These are phyloP conservation scores for Cyberlindnera misumaiensis DNA, from an alignment of 805 yeast species.

Conservation along the genomic window DNA sequence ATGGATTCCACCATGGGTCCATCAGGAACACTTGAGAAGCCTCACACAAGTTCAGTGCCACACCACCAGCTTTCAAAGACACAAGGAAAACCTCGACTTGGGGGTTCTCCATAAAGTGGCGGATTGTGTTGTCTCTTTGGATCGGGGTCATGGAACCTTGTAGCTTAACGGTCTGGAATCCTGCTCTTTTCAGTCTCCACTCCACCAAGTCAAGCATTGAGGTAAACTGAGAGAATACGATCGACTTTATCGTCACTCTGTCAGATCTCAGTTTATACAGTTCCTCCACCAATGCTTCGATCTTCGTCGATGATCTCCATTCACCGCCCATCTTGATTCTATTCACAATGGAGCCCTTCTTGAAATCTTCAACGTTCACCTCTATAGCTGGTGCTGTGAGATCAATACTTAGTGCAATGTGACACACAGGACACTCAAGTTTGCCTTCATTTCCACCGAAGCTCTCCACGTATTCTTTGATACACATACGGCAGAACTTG, in stretches of 20 bases:
- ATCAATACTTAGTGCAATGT: conserved; percentile 86
- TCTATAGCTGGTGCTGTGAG: conserved; percentile 80
- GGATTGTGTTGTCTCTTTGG: conserved; percentile 88
- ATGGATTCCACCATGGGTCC: conserved; percentile 99
- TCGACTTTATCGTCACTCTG: conserved; percentile 83
- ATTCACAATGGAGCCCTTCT: conserved; percentile 71
- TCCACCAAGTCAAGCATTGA: conserved; percentile 94
- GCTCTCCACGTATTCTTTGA: conserved; percentile 83
- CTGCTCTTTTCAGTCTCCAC: conserved; percentile 93
- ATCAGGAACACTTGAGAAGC: conserved; percentile 93
- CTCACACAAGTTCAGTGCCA: conserved; percentile 91
- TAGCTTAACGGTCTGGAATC: conserved; percentile 86
- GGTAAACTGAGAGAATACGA: conserved; percentile 96
- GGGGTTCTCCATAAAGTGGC: conserved; percentile 87
- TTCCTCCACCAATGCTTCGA: conserved; percentile 94
- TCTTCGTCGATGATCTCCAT: conserved; percentile 94
- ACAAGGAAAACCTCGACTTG: conserved; percentile 91
- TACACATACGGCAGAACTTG: conserved; percentile 86
- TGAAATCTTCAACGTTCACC: conserved; percentile 45
- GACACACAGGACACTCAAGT: conserved; percentile 93
- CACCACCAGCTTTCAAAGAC: conserved; percentile 97
- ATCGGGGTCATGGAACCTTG: conserved; percentile 97
- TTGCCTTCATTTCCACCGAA: conserved; percentile 52
- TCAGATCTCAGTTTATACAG: conserved; percentile 82
- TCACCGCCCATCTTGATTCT: conserved; percentile 80